Evolutionary conservation across 2,329 filamentous ascomycete genomes (phyloP), one percentile per base, ranked within the genome.

Genomic region (Immersiporthe knoxdaviesiana): DNA sequence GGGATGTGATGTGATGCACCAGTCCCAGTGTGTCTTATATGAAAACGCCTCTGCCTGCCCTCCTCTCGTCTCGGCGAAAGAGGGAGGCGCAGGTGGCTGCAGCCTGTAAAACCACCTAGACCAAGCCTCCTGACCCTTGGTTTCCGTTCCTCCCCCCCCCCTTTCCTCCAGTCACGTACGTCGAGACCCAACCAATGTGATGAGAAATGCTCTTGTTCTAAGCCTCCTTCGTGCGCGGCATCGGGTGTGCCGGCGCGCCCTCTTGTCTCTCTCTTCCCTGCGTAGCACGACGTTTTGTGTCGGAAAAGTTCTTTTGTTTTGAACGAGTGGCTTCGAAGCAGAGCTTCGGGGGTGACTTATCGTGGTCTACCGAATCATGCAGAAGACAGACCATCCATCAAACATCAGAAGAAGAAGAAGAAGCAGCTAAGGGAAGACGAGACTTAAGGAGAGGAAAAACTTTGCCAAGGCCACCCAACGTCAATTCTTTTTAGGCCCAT

Each of bases 281-380:
- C 11, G 50, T 12, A 3, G 44, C 18, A n/a, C 44, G 44, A 47
- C 47, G 50, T 54, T 54, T 54, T 54, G 54, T 3, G 32, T 6
- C 11, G n/a, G 18, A 47, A 47, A 18, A 21, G n/a, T 47, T 47
- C 7, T 47, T n/a, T 44, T 21, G 14, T 44, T 44, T 18, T 27
- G 16, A 63, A 27, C 41, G 27, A 44, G 16, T 50, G 61, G 41
- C 61, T 47, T 63, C 41, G 41, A 50, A 50, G 41, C 61, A 35
- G 7, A 35, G 61, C 61, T 50, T 63, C 61, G 32, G 44, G n/a
- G 52, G 27, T 32, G 52, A 27, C 44, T 56, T 56, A 27, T 54
- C 12, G 27, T 32, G 24, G 52, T 6, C 24, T 56, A 18, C 52
- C 52, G 52, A 18, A 56, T 56, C 52, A 56, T 30, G 52, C 5